Evolutionary conservation across 305 asterid species (phyloP).

Genomic region (Andrographis paniculata): DNA sequence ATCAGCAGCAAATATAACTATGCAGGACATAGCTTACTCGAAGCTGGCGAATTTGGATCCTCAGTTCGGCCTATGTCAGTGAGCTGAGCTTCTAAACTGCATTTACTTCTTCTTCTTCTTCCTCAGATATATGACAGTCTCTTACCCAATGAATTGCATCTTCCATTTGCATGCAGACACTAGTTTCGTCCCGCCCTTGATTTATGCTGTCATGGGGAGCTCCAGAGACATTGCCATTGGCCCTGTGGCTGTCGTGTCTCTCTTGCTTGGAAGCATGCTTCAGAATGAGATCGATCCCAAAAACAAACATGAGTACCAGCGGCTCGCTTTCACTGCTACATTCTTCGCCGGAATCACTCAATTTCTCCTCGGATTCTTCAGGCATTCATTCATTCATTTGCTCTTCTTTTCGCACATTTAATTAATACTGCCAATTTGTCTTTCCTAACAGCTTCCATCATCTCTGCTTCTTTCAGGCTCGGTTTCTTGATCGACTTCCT

Average conservation of each 20-base stretch:
- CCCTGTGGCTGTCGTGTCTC: conserved; percentile 66
- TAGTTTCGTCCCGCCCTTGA: conserved; percentile 60
- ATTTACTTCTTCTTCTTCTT: not conserved
- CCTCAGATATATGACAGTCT: not conserved
- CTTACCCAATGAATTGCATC: not conserved
- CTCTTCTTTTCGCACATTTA: not conserved
- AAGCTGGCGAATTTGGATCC: conserved; percentile 47
- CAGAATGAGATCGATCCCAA: conserved; percentile 35
- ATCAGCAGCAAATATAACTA: no score
- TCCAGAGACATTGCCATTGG: conserved; percentile 65
- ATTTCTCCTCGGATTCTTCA: conserved; percentile 42
- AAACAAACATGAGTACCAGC: conserved; percentile 29
- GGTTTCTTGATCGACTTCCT: conserved; percentile 61
- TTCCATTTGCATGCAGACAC: conserved; percentile 26
- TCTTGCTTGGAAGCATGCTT: conserved; percentile 48
- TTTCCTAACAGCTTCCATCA: not conserved
- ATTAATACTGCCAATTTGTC: not conserved
- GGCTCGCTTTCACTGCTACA: conserved; percentile 54
- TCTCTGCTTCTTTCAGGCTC: conserved; percentile 24
- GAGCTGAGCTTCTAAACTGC: not conserved
- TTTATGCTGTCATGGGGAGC: conserved; percentile 58
- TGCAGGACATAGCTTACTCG: conserved; percentile 55
- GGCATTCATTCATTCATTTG: conserved; percentile 19
- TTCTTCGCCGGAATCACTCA: conserved; percentile 58
- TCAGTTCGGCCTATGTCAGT: conserved; percentile 46